These are phyloP conservation scores for Exophiala oligosperma DNA, from an alignment of 2,329 filamentous ascomycete genomes.

Conservation along the genomic window DNA sequence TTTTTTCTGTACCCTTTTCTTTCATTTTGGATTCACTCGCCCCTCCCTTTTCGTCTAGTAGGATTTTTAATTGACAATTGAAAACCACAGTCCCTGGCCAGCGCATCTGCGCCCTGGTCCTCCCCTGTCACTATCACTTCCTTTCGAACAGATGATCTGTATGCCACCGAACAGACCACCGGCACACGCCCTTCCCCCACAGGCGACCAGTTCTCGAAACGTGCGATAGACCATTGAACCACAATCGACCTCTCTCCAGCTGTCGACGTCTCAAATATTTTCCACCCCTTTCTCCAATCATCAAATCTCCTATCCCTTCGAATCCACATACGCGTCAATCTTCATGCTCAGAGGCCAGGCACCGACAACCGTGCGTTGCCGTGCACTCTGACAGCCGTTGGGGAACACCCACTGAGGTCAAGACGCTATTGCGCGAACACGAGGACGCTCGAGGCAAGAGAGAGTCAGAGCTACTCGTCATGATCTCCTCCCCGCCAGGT, in stretches of 20 bases:
- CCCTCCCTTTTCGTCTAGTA: background rate
- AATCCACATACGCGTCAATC: conserved; percentile 5
- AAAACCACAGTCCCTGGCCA: background rate
- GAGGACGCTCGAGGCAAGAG: background rate
- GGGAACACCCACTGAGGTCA: background rate
- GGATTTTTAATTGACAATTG: background rate
- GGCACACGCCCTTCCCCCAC: conserved; percentile 1
- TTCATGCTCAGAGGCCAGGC: conserved; percentile 14
- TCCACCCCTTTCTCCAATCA: conserved; percentile 6
- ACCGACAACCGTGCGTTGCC: conserved; percentile 4
- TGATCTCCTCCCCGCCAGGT: conserved; percentile 28
- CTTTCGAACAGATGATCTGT: background rate
- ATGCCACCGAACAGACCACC: background rate
- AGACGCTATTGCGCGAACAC: conserved; percentile 2
- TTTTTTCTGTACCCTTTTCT: background rate
- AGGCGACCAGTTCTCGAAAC: background rate
- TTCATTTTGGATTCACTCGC: background rate
- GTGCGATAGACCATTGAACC: background rate
- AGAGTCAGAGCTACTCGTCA: conserved; percentile 3
- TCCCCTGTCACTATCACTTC: background rate
- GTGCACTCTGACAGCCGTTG: conserved; percentile 11
- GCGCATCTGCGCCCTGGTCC: background rate
- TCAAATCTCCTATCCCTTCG: conserved; percentile 3
- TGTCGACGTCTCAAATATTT: conserved; percentile 9
- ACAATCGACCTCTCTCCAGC: background rate